Base-by-base conservation (phyloP, 75 land plant species). In the Pinus taeda region DNA sequence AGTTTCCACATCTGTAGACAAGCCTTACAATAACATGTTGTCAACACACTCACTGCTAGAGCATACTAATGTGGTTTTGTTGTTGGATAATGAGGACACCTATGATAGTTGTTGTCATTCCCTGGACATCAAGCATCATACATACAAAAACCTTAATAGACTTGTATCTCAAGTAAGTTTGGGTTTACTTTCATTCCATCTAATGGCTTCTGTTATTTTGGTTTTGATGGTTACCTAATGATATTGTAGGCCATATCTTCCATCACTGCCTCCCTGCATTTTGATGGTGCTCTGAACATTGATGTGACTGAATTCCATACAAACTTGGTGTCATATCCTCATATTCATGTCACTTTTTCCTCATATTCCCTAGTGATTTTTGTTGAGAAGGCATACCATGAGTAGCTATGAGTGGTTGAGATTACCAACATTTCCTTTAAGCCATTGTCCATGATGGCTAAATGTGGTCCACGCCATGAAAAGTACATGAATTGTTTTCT, bases 341-440 rank as follows among this genome's bases (percentile, higher is more conserved):
- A 88, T 14, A 89, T 89, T 62, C 91, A 89, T 67, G 86, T 89
- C 89, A 89, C 86, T 88, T 88, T 89, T 64, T 89, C 91, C 11
- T 89, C 91, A 6, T 89, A 89, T 58, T 88, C 91, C 2, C 91
- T 88, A 0, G 88, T 89, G 8, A 78, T 78, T 30, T 81, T 74
- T 6, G 79, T 74, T 22, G 86, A 82, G 72, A 88, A 88, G 78
- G 86, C 89, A 29, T 88, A 88, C 71, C 90, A 88, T 71, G 80
- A 84, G 84, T 85, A 88, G 69, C 88, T 89, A 18, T 86, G 86
- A 13, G 91, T 89, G 9, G 79, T 86, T 0, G 88, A 89, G 74
- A 89, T 89, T 77, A 87, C 89, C 11, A 87, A 84, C 81, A 84
- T 76, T 5, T 83, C 86, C 3, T 87, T 87, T 30, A 83, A 87